Conservation (phyloP, 2,329 filamentous ascomycete species). For the Pseudogymnoascus sp. region DNA sequence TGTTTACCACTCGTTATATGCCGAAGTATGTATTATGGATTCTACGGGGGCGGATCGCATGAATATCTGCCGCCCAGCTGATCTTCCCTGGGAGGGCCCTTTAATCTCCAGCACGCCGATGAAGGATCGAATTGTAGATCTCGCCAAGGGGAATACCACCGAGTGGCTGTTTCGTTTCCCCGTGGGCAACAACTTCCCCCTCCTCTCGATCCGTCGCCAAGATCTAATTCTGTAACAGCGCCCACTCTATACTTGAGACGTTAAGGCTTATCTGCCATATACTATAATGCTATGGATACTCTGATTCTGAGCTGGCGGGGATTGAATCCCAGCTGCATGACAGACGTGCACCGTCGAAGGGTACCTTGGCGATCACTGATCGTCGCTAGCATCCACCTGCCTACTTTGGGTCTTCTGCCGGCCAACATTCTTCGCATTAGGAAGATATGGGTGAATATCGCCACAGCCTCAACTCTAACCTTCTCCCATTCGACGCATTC, state of each 20-base stretch:
- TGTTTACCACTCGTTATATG: neutral
- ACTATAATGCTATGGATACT: neutral
- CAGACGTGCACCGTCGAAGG: neutral
- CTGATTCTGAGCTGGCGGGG: neutral
- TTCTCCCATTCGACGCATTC: neutral
- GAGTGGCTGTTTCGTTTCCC: neutral
- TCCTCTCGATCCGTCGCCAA: neutral
- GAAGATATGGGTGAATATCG: neutral
- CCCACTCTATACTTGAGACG: neutral
- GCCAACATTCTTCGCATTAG: neutral
- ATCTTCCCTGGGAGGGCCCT: neutral
- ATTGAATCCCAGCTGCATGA: neutral
- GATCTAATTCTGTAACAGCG: neutral
- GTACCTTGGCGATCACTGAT: neutral
- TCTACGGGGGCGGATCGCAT: neutral
- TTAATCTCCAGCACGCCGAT: neutral
- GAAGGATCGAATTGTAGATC: neutral
- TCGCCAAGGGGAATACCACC: neutral
- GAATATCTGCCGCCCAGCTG: neutral
- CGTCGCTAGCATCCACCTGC: neutral
- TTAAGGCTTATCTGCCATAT: neutral
- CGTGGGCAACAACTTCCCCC: neutral
- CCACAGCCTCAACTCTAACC: neutral
- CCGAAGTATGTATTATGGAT: neutral
- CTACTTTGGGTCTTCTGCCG: conserved; percentile 1